These are phyloP conservation scores for Orychophragmus violaceus DNA, from an alignment of 345 rosid genomes.

Conservation along the genomic window DNA sequence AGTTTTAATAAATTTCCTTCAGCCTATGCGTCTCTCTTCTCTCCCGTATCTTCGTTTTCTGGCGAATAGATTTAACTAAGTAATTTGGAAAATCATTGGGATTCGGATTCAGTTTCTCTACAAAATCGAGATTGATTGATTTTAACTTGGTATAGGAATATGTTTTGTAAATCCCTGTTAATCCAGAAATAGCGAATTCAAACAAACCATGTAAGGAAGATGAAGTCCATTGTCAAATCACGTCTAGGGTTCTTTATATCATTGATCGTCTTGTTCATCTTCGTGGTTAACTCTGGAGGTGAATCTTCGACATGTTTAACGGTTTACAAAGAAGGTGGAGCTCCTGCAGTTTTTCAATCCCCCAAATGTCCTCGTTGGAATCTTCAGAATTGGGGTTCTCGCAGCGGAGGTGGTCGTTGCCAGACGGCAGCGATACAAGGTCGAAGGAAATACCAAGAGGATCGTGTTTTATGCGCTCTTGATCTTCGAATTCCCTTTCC, in stretches of 20 bases:
- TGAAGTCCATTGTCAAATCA: neutral
- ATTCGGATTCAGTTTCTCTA: too few species aligned
- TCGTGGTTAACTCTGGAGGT: slow-evolving; percentile 21
- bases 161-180: too few species aligned
- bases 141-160: too few species aligned
- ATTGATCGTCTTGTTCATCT: neutral
- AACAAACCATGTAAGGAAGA: slow-evolving; percentile 6
- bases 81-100: too few species aligned
- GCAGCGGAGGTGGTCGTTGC: slow-evolving; percentile 39
- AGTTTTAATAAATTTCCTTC: too few species aligned
- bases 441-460: slow-evolving; percentile 69
- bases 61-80: too few species aligned
- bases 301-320: slow-evolving; percentile 80
- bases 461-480: slow-evolving; percentile 73
- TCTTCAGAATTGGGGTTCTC: slow-evolving; percentile 44
- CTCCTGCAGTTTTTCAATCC: slow-evolving; percentile 80
- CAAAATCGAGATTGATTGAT: too few species aligned
- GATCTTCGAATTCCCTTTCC: slow-evolving; percentile 67
- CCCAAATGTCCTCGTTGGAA: slow-evolving; percentile 89
- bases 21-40: too few species aligned
- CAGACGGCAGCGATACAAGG: slow-evolving; percentile 66
- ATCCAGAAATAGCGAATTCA: neutral
- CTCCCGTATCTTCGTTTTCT: too few species aligned
- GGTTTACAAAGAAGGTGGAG: slow-evolving; percentile 83
- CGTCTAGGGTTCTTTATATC: neutral